A percentile compares a stretch with the other conserved stretches of the same genome.
Conservation (phyloP, 2,329 filamentous ascomycete species). For the Zelopaecilomyces penicillatus region DNA sequence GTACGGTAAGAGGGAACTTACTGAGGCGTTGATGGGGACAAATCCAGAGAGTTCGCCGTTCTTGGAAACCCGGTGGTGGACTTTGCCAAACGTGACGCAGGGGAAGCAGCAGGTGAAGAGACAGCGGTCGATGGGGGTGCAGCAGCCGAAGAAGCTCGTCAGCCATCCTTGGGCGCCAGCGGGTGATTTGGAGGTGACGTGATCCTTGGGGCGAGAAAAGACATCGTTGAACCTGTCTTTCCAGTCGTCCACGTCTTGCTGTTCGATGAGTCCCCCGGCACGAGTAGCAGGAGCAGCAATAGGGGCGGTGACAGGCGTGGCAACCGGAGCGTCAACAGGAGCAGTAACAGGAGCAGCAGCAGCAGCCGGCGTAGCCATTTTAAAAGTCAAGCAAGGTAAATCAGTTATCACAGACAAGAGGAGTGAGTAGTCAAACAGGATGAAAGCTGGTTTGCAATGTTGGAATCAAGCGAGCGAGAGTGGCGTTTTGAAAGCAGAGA, state of each 20-base stretch:
- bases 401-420: constrained; percentile 5
- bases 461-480: constrained; percentile 23
- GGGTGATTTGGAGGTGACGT: constrained; percentile 34
- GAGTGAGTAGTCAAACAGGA: not conserved
- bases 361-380: constrained; percentile 4
- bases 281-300: constrained; percentile 11
- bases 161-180: constrained; percentile 29
- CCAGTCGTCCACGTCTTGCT: constrained; percentile 37
- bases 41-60: constrained; percentile 33
- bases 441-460: constrained; percentile 5
- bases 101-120: constrained; percentile 38
- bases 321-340: not conserved
- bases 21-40: constrained; percentile 38
- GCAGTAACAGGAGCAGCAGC: not conserved
- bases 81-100: constrained; percentile 41
- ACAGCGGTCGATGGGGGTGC: constrained; percentile 35
- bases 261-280: constrained; percentile 27
- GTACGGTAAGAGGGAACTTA: constrained; percentile 19
- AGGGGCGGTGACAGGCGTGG: constrained; percentile 20
- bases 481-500: too few species aligned
- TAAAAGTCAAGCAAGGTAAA: not conserved
- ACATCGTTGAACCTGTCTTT: constrained; percentile 35
- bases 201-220: constrained; percentile 32
- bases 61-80: constrained; percentile 35
- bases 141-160: constrained; percentile 35